Conservation (phyloP, 139 green algal species). For the Volvox africanus region DNA sequence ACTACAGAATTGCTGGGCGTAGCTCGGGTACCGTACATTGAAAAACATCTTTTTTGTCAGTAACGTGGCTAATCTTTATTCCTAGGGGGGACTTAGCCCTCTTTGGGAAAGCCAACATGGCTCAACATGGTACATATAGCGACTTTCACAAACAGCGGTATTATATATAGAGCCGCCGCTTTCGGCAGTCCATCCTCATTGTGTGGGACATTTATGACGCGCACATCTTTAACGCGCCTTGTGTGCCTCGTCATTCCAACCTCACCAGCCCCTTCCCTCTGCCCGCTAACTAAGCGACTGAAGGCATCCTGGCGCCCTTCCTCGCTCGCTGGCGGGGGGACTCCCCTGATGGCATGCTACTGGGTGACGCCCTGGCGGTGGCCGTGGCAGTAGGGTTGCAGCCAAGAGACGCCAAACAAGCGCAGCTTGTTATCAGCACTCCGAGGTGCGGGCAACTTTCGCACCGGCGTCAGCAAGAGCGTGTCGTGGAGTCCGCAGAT, state of each 20-base stretch:
- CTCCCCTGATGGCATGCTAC: slow-evolving; percentile 1
- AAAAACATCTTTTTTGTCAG: background rate
- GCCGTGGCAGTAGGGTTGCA: background rate
- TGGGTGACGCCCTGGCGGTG: slow-evolving; percentile 22
- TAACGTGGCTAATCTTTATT: background rate
- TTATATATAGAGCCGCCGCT: too few species aligned
- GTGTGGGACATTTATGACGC: too few species aligned
- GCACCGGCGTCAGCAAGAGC: background rate
- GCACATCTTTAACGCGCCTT: too few species aligned
- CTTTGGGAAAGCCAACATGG: too few species aligned
- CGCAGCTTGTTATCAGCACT: too few species aligned
- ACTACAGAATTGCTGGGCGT: background rate
- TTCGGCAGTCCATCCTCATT: too few species aligned
- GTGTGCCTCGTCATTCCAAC: background rate
- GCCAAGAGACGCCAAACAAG: too few species aligned
- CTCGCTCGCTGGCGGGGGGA: background rate
- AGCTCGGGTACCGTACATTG: background rate
- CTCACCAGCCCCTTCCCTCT: background rate
- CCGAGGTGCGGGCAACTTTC: background rate
- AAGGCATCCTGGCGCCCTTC: slow-evolving; percentile 19
- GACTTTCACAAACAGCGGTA: too few species aligned
- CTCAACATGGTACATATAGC: too few species aligned
- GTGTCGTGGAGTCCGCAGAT: background rate
- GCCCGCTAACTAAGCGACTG: background rate
- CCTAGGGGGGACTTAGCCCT: background rate